Percentiles rank a stretch among this genome's conserved stretches.
Conservation (phyloP, 2,329 filamentous ascomycete genomes). For the Colletotrichum neosansevieriae region DNA sequence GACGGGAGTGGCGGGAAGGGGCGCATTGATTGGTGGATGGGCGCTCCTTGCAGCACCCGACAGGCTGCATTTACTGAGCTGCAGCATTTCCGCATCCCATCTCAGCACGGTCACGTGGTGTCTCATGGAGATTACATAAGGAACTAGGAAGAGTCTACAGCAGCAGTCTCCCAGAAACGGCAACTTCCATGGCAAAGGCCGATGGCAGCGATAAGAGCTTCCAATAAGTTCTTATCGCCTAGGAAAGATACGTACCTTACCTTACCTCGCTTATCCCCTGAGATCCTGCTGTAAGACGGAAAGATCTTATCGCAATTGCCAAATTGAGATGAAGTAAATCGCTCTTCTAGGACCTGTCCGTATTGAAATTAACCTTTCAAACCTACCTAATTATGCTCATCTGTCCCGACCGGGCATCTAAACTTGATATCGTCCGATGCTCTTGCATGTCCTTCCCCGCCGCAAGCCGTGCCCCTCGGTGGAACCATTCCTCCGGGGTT, state of each 20-base stretch:
- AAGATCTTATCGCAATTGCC: slow-evolving; percentile 8
- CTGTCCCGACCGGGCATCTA: neutral
- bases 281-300: slow-evolving; percentile 4
- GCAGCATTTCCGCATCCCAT: neutral
- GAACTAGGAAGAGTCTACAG: neutral
- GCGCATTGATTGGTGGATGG: slow-evolving; percentile 36
- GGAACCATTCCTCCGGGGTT: slow-evolving; percentile 32
- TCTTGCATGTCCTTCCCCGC: neutral
- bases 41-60: slow-evolving; percentile 29
- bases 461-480: slow-evolving; percentile 30
- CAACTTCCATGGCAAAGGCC: slow-evolving; percentile 12
- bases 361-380: neutral
- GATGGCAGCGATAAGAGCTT: neutral
- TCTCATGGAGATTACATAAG: neutral
- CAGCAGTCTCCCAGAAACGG: neutral
- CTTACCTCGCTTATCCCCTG: neutral
- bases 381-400: too few relatives aligned
- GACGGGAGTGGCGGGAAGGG: slow-evolving; percentile 26
- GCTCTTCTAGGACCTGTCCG: neutral
- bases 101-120: neutral
- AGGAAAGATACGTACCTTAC: neutral
- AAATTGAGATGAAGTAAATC: neutral
- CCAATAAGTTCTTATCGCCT: too few relatives aligned
- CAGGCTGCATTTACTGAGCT: slow-evolving; percentile 15
- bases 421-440: slow-evolving; percentile 22